phyloP scores from a whole-genome alignment of 352 stramenopile species.

The Phytopythium cucurbitacearum region DNA sequence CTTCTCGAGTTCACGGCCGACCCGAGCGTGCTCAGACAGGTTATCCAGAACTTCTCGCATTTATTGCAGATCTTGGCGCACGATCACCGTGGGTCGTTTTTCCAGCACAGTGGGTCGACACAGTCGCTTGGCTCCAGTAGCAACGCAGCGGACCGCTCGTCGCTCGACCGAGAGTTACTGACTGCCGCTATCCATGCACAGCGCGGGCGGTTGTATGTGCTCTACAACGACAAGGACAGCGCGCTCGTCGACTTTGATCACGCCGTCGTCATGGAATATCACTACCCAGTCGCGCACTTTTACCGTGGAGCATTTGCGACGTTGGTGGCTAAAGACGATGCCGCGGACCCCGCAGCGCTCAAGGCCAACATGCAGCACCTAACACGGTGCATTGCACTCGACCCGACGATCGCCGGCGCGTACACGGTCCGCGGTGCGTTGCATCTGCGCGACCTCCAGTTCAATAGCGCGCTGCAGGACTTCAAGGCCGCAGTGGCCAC shows the following conservation, averaged over 20 bases:
- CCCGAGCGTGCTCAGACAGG: constrained; percentile 47
- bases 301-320: constrained; percentile 67
- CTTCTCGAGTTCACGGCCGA: constrained; percentile 69
- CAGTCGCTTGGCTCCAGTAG: not conserved
- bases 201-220: constrained; percentile 52
- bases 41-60: constrained; percentile 58
- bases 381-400: constrained; percentile 54
- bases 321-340: constrained; percentile 23
- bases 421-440: constrained; percentile 71
- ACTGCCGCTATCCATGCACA: constrained; percentile 58
- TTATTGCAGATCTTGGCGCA: constrained; percentile 47
- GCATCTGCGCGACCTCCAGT: constrained; percentile 64
- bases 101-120: constrained; percentile 10
- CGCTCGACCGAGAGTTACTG: constrained; percentile 40
- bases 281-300: constrained; percentile 77
- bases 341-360: constrained; percentile 8
- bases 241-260: constrained; percentile 65
- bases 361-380: constrained; percentile 46
- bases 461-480: constrained; percentile 72
- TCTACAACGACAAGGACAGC: constrained; percentile 43
- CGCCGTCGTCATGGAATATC: constrained; percentile 72
- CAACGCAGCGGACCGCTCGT: constrained; percentile 12
- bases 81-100: constrained; percentile 29
- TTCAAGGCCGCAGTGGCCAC: constrained; percentile 74
- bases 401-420: constrained; percentile 69